Percentiles rank a stretch among this genome's conserved stretches.
phyloP scores from a whole-genome alignment of 495 filamentous ascomycete genomes.

The Neurospora sp. region DNA sequence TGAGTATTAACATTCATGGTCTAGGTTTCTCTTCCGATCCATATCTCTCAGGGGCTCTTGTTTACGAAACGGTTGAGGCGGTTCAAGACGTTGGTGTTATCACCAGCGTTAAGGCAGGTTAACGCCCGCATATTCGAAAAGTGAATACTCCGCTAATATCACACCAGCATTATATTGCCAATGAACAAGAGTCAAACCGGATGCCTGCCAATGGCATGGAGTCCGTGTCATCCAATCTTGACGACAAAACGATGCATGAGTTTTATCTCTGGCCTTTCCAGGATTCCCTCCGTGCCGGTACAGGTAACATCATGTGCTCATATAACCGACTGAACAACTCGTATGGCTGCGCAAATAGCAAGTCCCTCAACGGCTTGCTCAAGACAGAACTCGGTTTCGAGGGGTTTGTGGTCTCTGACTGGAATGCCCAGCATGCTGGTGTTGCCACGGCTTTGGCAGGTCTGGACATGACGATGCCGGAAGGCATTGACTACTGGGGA shows the following conservation, averaged over 20 bases:
- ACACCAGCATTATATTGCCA: conserved; percentile 47
- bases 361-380: conserved; percentile 50
- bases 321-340: conserved; percentile 60
- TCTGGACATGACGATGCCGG: conserved; percentile 53
- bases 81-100: conserved; percentile 45
- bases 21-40: conserved; percentile 40
- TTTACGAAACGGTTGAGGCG: conserved; percentile 35
- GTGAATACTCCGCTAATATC: neutral
- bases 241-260: conserved; percentile 62
- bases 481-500: conserved; percentile 33
- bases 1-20: neutral
- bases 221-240: conserved; percentile 51
- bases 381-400: conserved; percentile 53
- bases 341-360: conserved; percentile 54
- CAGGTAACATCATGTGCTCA: conserved; percentile 57
- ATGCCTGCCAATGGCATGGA: conserved; percentile 35
- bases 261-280: conserved; percentile 65
- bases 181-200: conserved; percentile 59
- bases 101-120: conserved; percentile 43
- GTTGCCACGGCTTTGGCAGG: conserved; percentile 44
- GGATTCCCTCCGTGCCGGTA: conserved; percentile 52
- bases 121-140: conserved; percentile 17
- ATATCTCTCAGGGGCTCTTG: conserved; percentile 38
- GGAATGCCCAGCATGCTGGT: conserved; percentile 50
- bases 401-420: conserved; percentile 58